Conservation (phyloP, 768 basidiomycete genomes). For the Boletus eberwhitei region DNA sequence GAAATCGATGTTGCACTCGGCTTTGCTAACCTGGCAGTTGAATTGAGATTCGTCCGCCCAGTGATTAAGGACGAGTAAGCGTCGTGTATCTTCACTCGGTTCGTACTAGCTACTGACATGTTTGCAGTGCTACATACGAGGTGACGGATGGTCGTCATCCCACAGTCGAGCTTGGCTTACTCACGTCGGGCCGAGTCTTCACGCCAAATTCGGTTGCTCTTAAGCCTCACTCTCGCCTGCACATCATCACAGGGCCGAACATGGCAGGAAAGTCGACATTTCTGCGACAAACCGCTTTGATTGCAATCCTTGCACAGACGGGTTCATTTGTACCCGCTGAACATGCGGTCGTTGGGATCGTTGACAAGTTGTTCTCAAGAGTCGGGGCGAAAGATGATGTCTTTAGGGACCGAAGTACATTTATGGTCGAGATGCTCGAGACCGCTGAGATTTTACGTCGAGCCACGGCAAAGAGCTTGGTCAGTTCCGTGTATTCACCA, state of each 20-base stretch:
- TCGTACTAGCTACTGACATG: background rate
- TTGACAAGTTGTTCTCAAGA: slow-evolving; percentile 91
- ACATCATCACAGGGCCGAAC: slow-evolving; percentile 91
- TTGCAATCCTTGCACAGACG: slow-evolving; percentile 85
- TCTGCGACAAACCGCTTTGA: slow-evolving; percentile 86
- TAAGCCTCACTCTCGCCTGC: slow-evolving; percentile 57
- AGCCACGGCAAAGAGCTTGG: slow-evolving; percentile 81
- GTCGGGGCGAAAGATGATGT: slow-evolving; percentile 95
- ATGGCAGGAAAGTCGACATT: slow-evolving; percentile 96
- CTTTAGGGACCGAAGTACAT: slow-evolving; percentile 90
- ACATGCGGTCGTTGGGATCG: slow-evolving; percentile 72
- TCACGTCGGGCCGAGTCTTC: slow-evolving; percentile 71
- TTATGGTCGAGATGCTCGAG: slow-evolving; percentile 98
- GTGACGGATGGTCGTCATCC: slow-evolving; percentile 87
- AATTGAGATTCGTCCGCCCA: slow-evolving; percentile 76
- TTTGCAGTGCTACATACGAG: slow-evolving; percentile 50
- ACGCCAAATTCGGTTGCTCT: slow-evolving; percentile 79
- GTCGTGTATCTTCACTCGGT: background rate
- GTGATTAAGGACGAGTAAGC: slow-evolving; percentile 65
- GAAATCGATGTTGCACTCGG: slow-evolving; percentile 83
- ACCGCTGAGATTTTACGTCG: slow-evolving; percentile 85
- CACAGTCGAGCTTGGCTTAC: slow-evolving; percentile 84
- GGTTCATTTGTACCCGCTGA: slow-evolving; percentile 95
- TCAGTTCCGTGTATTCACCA: slow-evolving; percentile 34
- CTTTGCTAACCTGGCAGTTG: slow-evolving; percentile 76